Base-by-base conservation (phyloP, 176 grass and related monocot genomes). In the Oryza australiensis region DNA sequence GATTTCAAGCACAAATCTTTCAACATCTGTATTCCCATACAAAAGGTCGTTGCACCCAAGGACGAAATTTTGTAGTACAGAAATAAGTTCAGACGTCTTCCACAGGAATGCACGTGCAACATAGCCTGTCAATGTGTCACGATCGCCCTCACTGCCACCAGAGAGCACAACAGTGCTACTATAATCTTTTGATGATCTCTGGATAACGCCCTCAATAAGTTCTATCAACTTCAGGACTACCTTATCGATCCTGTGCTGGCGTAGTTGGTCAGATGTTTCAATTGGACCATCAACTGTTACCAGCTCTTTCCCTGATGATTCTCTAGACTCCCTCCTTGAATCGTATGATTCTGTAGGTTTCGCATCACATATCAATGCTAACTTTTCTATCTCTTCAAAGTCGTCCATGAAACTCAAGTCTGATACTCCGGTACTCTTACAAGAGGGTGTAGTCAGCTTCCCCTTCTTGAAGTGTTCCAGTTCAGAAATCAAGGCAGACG, bases 361-460 rank as follows among this genome's bases (percentile, higher is more conserved):
- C 55, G 83, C 79, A 81, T 79, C 37, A 67, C 70, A 84, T 62
- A 89, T 13, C n/a, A 87, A 73, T 9, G 96, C 89, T 82, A 98
- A 81, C 77, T 91, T 95, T 80, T 98, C 96, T 88, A 93, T 90
- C 82, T 98, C 93, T 66, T 76, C 88, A 93, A 98, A 95, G 72
- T 95, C 96, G 88, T 98, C 96, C 90, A 98, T 93, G 80, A 98
- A 93, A 89, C 93, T 95, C 87, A 95, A 81, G 46, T 98, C 93
- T 45, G 96, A 98, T 55, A 95, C 34, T 80, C 72, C 53, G 38
- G 91, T 91, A 81, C 96, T 98, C 80, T 87, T 95, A 84, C 84
- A 90, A 74, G 92, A 95, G 67, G 88, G 76, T 76, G 76, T 80
- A 4, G 78, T 80, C 55, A 73, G 69, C 80, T 95, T 98, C 9